Percentiles rank a stretch among this genome's conserved stretches.
Evolutionary conservation across 2,329 filamentous ascomycete species (phyloP).

Genomic region (Fusarium tjaetaba): DNA sequence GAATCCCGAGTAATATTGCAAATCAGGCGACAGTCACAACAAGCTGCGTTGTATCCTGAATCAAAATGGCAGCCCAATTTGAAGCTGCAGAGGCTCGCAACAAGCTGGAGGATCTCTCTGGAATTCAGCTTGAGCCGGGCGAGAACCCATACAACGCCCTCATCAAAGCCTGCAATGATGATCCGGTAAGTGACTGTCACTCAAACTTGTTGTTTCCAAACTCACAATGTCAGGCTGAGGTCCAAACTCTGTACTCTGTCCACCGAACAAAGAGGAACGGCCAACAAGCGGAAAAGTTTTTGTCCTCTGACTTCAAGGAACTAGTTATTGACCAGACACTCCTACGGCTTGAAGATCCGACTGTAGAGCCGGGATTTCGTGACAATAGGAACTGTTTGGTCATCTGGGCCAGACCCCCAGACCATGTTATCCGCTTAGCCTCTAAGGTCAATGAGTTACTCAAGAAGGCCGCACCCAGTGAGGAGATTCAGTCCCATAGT

Average conservation of each 20-base stretch:
- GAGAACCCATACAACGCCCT: slow-evolving; percentile 82
- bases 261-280: slow-evolving; percentile 81
- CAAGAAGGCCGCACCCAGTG: slow-evolving; percentile 73
- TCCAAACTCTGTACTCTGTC: slow-evolving; percentile 76
- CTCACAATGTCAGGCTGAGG: slow-evolving; percentile 61
- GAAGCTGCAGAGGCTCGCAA: slow-evolving; percentile 54
- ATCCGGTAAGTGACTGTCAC: slow-evolving; percentile 64
- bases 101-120: slow-evolving; percentile 65
- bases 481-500: slow-evolving; percentile 45
- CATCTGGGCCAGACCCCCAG: slow-evolving; percentile 86
- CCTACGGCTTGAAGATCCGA: slow-evolving; percentile 71
- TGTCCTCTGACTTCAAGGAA: slow-evolving; percentile 73
- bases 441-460: slow-evolving; percentile 74
- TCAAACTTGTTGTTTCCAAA: neutral
- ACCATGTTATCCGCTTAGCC: slow-evolving; percentile 74
- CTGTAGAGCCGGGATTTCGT: slow-evolving; percentile 72
- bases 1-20: neutral
- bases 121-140: slow-evolving; percentile 58
- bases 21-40: neutral
- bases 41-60: neutral
- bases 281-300: slow-evolving; percentile 79
- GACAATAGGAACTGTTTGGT: slow-evolving; percentile 86
- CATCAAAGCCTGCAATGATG: slow-evolving; percentile 72
- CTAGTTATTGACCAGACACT: slow-evolving; percentile 82
- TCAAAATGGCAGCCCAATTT: slow-evolving; percentile 29